phyloP scores from a whole-genome alignment of 2,329 filamentous ascomycete species.

The Fusarium praegraminearum region DNA sequence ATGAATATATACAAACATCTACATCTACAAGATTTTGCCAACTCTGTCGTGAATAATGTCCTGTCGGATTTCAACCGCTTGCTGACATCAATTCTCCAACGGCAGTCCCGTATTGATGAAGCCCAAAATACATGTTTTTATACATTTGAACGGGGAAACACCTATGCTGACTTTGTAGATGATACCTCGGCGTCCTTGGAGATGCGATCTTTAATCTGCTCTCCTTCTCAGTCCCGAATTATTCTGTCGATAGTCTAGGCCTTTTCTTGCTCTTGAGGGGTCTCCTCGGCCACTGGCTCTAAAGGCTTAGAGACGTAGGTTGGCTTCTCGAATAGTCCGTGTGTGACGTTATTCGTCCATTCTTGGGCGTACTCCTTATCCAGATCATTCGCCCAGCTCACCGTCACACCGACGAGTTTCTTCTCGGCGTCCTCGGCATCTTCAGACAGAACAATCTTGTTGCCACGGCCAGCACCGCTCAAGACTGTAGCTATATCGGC shows the following conservation, averaged over 20 bases:
- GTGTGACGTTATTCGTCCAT: slow-evolving; percentile 68
- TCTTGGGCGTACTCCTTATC: slow-evolving; percentile 60
- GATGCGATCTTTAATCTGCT: slow-evolving; percentile 1
- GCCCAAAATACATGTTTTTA: slow-evolving; percentile 21
- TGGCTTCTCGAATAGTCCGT: slow-evolving; percentile 55
- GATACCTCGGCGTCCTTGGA: background rate
- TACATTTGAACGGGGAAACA: slow-evolving; percentile 7
- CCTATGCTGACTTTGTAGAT: background rate
- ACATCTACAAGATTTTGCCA: slow-evolving; percentile 28
- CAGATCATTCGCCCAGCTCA: slow-evolving; percentile 65
- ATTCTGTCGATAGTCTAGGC: background rate
- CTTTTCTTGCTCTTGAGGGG: slow-evolving; percentile 1
- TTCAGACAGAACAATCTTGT: slow-evolving; percentile 56
- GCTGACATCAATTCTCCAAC: slow-evolving; percentile 3
- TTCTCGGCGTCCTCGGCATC: slow-evolving; percentile 32
- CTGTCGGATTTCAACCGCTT: slow-evolving; percentile 5
- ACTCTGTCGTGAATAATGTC: slow-evolving; percentile 11
- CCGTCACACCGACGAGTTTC: slow-evolving; percentile 56
- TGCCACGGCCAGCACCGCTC: slow-evolving; percentile 63
- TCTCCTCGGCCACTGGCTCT: slow-evolving; percentile 16
- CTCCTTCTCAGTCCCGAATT: background rate
- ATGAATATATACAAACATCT: slow-evolving; percentile 38
- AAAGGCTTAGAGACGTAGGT: slow-evolving; percentile 38
- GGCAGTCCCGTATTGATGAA: background rate
- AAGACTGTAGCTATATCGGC: slow-evolving; percentile 73